Conservation (phyloP, 495 filamentous ascomycete genomes). For the Daldinia caldariorum region DNA sequence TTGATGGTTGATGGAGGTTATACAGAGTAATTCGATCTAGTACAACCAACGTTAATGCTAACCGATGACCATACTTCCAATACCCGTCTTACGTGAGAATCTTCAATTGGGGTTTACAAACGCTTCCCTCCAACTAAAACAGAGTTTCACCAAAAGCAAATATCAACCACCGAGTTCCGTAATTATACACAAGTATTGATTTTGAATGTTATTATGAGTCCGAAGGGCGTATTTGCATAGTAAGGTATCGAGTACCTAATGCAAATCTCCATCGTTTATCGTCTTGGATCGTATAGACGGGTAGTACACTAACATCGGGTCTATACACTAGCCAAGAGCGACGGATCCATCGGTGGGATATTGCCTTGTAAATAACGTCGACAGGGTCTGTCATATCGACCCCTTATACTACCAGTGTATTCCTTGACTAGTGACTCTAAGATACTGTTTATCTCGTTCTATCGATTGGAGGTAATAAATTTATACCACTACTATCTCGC, state of each 20-base stretch:
- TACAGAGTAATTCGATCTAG: not conserved
- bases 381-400: constrained; percentile 33
- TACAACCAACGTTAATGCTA: not conserved
- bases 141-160: no score
- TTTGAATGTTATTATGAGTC: no score
- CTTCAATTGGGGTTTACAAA: not conserved
- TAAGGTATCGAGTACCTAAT: no score
- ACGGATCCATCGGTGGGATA: constrained; percentile 29
- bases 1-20: not conserved
- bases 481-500: not conserved
- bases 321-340: constrained; percentile 19
- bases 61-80: not conserved
- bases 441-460: constrained; percentile 36
- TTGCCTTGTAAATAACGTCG: constrained; percentile 35
- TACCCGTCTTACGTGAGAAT: not conserved
- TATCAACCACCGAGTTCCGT: no score
- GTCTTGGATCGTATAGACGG: not conserved
- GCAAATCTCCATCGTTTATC: no score
- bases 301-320: constrained; percentile 27
- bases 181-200: no score
- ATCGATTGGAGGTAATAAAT: constrained; percentile 31
- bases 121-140: no score
- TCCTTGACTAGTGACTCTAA: constrained; percentile 40
- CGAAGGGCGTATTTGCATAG: no score
- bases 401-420: constrained; percentile 31